Conservation (phyloP, 441 rosid species). For the Gossypium schwendimanii region DNA sequence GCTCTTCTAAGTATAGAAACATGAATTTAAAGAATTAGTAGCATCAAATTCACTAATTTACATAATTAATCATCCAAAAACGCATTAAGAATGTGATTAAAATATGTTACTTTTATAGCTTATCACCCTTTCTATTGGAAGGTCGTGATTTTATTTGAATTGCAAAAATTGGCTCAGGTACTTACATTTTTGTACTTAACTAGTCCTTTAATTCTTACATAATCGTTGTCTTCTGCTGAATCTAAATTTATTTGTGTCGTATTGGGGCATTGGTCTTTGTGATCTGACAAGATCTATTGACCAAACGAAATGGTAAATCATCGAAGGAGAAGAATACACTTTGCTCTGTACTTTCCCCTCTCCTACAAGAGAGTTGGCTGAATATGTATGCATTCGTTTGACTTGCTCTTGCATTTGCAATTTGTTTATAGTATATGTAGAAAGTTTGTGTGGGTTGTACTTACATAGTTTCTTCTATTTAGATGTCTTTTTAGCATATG, state of each 20-base stretch:
- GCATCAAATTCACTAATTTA: no score
- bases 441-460: not conserved
- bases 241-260: not conserved
- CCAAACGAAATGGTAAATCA: constrained; percentile 52
- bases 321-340: constrained; percentile 51
- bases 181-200: not conserved
- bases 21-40: no score
- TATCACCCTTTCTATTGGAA: constrained; percentile 32
- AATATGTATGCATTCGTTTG: constrained; percentile 46
- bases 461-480: not conserved
- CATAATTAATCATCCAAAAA: no score
- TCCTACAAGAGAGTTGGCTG: constrained; percentile 91
- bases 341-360: constrained; percentile 88
- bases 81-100: no score
- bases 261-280: not conserved
- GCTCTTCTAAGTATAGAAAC: no score
- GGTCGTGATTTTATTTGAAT: constrained; percentile 89
- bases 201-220: not conserved
- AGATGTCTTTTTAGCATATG: not conserved
- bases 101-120: no score
- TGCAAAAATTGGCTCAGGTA: constrained; percentile 93
- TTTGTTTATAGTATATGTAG: not conserved
- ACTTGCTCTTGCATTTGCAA: not conserved
- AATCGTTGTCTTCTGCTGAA: not conserved
- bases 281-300: constrained; percentile 64